phyloP scores from a whole-genome alignment of 768 basidiomycete genomes.

The Mrakia frigida region DNA sequence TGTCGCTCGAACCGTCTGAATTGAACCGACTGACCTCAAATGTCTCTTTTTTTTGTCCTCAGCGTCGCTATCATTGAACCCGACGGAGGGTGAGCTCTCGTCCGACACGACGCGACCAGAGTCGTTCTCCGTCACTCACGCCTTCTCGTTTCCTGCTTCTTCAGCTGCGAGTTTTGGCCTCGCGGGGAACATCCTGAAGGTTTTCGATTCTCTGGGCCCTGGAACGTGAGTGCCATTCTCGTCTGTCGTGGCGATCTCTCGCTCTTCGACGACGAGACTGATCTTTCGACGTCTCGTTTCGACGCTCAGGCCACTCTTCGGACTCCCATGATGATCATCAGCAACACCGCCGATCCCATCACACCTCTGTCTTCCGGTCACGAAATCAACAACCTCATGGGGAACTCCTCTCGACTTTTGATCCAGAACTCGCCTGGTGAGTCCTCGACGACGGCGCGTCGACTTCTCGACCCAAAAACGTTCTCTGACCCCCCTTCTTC shows the following conservation, averaged over 20 bases:
- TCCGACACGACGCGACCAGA: not conserved
- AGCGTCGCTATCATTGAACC: conserved; percentile 20
- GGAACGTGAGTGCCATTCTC: conserved; percentile 19
- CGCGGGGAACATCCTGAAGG: not conserved
- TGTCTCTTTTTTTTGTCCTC: not conserved
- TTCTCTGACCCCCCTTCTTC: not conserved
- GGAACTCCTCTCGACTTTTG: conserved; percentile 17
- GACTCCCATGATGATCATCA: conserved; percentile 20
- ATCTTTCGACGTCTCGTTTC: not conserved
- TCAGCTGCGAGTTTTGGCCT: conserved; percentile 28
- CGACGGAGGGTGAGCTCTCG: conserved; percentile 7
- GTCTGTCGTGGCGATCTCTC: not conserved
- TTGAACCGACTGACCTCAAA: too few relatives aligned
- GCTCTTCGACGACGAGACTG: not conserved
- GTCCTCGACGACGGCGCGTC: not conserved
- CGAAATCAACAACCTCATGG: conserved; percentile 26
- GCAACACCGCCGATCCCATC: conserved; percentile 29
- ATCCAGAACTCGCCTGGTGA: conserved; percentile 26
- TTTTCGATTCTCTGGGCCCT: conserved; percentile 26
- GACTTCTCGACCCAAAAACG: not conserved
- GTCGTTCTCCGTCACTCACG: not conserved
- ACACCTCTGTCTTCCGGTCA: conserved; percentile 10
- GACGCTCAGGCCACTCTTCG: conserved; percentile 2
- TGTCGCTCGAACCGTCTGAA: too few relatives aligned
- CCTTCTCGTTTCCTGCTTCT: too few relatives aligned